phyloP scores from a whole-genome alignment of 495 filamentous ascomycete genomes.

The Jackrogersella minutella region DNA sequence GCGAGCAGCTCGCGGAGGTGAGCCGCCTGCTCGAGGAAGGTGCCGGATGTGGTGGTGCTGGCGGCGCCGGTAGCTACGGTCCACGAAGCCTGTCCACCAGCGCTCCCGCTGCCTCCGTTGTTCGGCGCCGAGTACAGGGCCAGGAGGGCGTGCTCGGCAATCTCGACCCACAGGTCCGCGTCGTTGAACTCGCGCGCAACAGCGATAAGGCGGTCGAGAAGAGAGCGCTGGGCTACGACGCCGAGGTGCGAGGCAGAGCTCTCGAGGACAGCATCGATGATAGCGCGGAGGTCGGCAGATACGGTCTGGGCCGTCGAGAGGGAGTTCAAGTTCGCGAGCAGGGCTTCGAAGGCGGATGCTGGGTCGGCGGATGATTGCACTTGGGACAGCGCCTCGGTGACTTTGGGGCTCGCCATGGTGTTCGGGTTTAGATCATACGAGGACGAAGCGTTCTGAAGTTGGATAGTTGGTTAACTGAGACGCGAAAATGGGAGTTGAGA shows the following conservation, averaged over 20 bases:
- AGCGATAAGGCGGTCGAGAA: slow-evolving; percentile 72
- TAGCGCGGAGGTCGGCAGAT: slow-evolving; percentile 71
- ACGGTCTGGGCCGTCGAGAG: slow-evolving; percentile 62
- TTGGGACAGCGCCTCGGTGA: slow-evolving; percentile 62
- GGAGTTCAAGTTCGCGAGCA: slow-evolving; percentile 70
- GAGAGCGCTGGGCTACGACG: slow-evolving; percentile 75
- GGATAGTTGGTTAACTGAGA: background rate
- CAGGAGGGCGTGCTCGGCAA: slow-evolving; percentile 72
- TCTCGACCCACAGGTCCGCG: slow-evolving; percentile 69
- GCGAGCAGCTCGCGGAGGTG: slow-evolving; percentile 82
- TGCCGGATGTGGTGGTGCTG: slow-evolving; percentile 57
- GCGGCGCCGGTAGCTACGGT: slow-evolving; percentile 41
- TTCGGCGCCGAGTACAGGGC: slow-evolving; percentile 60
- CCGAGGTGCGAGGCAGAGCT: slow-evolving; percentile 65
- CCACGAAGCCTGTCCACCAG: slow-evolving; percentile 59
- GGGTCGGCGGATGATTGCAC: slow-evolving; percentile 64
- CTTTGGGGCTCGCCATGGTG: slow-evolving; percentile 41
- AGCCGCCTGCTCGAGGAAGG: slow-evolving; percentile 85
- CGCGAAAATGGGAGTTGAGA: background rate
- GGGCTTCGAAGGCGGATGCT: slow-evolving; percentile 66
- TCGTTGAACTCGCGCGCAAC: slow-evolving; percentile 64
- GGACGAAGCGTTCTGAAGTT: no score
- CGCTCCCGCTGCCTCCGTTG: background rate
- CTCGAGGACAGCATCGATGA: slow-evolving; percentile 74
- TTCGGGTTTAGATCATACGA: background rate